A percentile compares a stretch with the other conserved stretches of the same genome.
Evolutionary conservation across 2,329 filamentous ascomycete genomes (phyloP).

Genomic region (Coleophoma cylindrospora): DNA sequence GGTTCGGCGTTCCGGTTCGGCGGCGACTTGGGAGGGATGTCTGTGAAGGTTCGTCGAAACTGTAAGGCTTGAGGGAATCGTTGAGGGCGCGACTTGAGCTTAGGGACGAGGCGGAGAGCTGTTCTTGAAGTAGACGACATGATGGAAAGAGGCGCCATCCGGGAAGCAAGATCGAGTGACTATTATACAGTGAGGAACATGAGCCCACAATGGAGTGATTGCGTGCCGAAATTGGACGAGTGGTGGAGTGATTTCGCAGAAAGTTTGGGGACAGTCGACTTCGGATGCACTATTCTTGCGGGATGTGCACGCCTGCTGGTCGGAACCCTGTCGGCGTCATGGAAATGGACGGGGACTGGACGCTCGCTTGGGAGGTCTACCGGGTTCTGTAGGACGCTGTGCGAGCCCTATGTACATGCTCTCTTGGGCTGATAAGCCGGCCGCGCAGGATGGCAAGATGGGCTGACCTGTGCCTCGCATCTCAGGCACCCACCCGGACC

Average conservation of each 20-base stretch:
- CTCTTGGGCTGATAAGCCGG: too few species aligned
- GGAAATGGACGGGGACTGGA: too few species aligned
- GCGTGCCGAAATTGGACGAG: conserved; percentile 1
- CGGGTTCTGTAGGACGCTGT: too few species aligned
- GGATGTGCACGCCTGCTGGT: too few species aligned
- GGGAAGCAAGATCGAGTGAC: conserved; percentile 4
- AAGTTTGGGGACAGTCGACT: background rate
- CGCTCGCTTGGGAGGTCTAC: too few species aligned
- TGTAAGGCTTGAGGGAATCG: conserved; percentile 8
- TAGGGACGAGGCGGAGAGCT: conserved; percentile 14
- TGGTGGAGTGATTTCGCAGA: conserved; percentile 1
- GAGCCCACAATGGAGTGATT: conserved; percentile 16
- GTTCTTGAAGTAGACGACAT: conserved; percentile 19
- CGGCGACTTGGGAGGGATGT: background rate
- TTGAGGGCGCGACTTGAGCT: conserved; percentile 5
- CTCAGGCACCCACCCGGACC: too few species aligned
- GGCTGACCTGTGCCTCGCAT: too few species aligned
- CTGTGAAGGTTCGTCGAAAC: conserved; percentile 17
- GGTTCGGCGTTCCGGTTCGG: conserved; percentile 3
- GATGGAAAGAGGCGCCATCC: conserved; percentile 7
- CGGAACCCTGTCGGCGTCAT: too few species aligned
- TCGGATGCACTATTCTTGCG: too few species aligned
- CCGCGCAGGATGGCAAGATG: too few species aligned
- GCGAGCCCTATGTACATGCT: too few species aligned
- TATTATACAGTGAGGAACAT: conserved; percentile 17